Conservation (phyloP, 306 rosid genomes). For the Cyclanthera cordifolia region DNA sequence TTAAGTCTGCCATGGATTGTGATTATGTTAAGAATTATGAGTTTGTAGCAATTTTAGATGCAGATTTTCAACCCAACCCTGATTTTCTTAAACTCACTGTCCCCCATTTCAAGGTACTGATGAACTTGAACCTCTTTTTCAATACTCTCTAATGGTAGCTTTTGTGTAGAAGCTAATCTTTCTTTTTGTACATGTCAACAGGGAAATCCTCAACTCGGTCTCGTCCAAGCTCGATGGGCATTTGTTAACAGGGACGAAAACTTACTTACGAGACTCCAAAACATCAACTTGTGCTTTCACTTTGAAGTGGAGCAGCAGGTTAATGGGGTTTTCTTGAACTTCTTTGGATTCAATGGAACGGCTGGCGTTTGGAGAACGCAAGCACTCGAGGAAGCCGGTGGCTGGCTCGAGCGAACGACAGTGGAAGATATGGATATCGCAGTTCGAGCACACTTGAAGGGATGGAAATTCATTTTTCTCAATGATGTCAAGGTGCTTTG, state of each 20-base stretch:
- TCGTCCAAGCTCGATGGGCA: conserved; percentile 94
- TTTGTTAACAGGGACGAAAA: conserved; percentile 94
- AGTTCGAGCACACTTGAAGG: conserved; percentile 80
- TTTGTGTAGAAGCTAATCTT: background rate
- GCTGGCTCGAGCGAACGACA: conserved; percentile 95
- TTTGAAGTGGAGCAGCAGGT: conserved; percentile 99
- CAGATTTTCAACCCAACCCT: conserved; percentile 88
- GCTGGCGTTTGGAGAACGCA: conserved; percentile 94
- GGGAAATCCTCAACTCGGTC: conserved; percentile 89
- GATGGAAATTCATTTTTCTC: conserved; percentile 89
- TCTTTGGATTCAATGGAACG: conserved; percentile 97
- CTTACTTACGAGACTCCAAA: conserved; percentile 83
- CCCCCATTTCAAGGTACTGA: conserved; percentile 79
- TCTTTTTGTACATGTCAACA: conserved; percentile 22
- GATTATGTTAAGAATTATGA: conserved; percentile 84
- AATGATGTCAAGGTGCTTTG: conserved; percentile 89
- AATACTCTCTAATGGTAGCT: background rate
- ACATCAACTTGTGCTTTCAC: conserved; percentile 92
- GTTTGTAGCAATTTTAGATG: conserved; percentile 85
- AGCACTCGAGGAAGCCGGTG: conserved; percentile 95
- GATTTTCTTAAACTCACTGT: conserved; percentile 76
- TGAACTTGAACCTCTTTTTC: background rate
- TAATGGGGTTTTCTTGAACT: conserved; percentile 71
- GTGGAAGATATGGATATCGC: conserved; percentile 99
- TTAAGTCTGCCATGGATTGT: conserved; percentile 87